Conservation (phyloP, 176 grass and related monocot genomes). For the Bonia amplexicaulis region DNA sequence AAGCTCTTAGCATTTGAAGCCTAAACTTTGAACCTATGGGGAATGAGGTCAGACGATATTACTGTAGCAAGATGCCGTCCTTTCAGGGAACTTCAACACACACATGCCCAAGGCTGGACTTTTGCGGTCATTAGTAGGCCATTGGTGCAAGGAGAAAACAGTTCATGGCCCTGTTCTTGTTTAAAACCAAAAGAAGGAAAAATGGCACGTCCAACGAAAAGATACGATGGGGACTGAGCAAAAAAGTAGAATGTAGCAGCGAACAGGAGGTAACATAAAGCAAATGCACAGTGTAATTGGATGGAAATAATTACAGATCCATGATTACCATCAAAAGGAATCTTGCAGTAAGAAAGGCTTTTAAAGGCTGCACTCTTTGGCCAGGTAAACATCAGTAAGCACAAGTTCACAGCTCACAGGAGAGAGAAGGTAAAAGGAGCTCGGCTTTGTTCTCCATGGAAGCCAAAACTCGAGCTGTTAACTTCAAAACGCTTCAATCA, state of each 20-base stretch:
- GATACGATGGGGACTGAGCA: conserved; percentile 33
- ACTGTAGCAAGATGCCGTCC: conserved; percentile 46
- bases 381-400: conserved; percentile 9
- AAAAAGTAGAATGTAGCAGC: conserved; percentile 34
- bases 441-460: conserved; percentile 10
- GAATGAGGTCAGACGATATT: background rate
- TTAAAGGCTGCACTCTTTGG: conserved; percentile 27
- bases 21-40: conserved; percentile 30
- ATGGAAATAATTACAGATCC: conserved; percentile 18
- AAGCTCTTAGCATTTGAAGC: conserved; percentile 7
- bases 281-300: background rate
- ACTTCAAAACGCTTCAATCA: background rate
- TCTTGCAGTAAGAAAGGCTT: conserved; percentile 36
- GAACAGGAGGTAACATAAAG: conserved; percentile 28
- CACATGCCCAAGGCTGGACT: conserved; percentile 24
- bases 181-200: conserved; percentile 8
- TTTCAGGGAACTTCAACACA: conserved; percentile 27
- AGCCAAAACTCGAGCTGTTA: conserved; percentile 1
- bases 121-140: conserved; percentile 46
- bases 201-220: conserved; percentile 37
- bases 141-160: conserved; percentile 18
- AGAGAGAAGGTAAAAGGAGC: conserved; percentile 20
- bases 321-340: conserved; percentile 54
- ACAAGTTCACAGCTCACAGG: conserved; percentile 20
- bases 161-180: conserved; percentile 33